Base-by-base conservation (phyloP, 2,329 filamentous ascomycete genomes). In the Alternaria dauci region DNA sequence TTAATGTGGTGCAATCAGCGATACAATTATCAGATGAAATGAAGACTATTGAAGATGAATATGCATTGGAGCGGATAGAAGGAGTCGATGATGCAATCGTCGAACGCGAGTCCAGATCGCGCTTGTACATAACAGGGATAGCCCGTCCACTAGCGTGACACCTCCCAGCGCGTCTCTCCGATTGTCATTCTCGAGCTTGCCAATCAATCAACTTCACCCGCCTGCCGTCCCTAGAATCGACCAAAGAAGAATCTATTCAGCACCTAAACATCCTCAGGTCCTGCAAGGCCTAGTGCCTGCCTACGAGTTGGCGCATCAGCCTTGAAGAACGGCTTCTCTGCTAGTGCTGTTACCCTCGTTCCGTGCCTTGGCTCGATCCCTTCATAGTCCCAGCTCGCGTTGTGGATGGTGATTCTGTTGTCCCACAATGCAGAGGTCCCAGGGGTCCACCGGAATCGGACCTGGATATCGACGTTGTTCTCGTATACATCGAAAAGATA, bases 361-460 rank as follows among this genome's bases (percentile, higher is more conserved):
- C 90, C 90, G 73, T 93, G 90, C 39, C 90, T 82, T 0, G 89
- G 88, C 71, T 91, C 82, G 20, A 80, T 83, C 1, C 88, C 88
- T 34, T 86, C 88, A 70, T 92, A 92, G 66, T 92, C 89, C 88
- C 89, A 92, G 68, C 86, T 89, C 0, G 89, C 89, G 63, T 91
- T 91, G 67, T 92, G 89, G 38, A 91, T 91, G 0, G 90, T 91
- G 59, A 91, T 89, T 81, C 87, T 82, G 68, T 92, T 92, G 70
- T 92, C 89, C 89, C 89, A 92, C 4, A 92, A 77, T 0, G 88
- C 90, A 52, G 86, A 89, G 0, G 89, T 90, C 26, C 83, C 78
- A 0, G 88, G 86, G 0, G 86, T 90, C 90, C 90, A 92, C 70
- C 84, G 86, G 79, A 91, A 92, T 0, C 89, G 84, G 6, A 91